Conservation (phyloP, 2,329 filamentous ascomycete species). For the Xylaria polymorpha region DNA sequence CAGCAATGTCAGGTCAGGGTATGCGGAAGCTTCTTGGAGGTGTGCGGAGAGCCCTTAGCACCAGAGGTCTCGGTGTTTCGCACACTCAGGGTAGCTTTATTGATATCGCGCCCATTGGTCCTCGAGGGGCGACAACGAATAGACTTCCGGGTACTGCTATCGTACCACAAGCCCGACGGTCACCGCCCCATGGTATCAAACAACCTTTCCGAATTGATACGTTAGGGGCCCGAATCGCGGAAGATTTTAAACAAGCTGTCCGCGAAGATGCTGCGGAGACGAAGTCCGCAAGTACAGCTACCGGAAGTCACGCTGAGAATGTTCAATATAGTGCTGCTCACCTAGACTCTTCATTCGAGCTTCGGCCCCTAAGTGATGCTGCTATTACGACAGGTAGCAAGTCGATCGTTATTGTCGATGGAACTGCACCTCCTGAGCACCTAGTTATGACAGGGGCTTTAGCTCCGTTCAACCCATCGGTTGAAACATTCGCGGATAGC, state of each 20-base stretch:
- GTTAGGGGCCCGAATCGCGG: constrained; percentile 80
- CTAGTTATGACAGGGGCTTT: constrained; percentile 64
- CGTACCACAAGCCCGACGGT: constrained; percentile 64
- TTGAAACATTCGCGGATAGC: constrained; percentile 65
- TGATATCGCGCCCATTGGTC: constrained; percentile 62
- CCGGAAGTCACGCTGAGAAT: constrained; percentile 48
- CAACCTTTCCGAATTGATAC: constrained; percentile 79
- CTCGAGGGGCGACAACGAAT: constrained; percentile 66
- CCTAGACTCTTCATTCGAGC: constrained; percentile 57
- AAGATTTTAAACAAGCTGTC: constrained; percentile 82
- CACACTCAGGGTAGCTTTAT: constrained; percentile 61
- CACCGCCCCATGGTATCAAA: constrained; percentile 57
- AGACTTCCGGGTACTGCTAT: constrained; percentile 69
- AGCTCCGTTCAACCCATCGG: constrained; percentile 57
- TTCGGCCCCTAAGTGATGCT: constrained; percentile 62
- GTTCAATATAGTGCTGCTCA: constrained; percentile 58
- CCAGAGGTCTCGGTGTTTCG: constrained; percentile 58
- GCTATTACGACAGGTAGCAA: constrained; percentile 83
- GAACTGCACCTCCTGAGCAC: constrained; percentile 65
- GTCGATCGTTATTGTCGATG: constrained; percentile 89
- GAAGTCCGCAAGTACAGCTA: constrained; percentile 42
- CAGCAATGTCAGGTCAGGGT: constrained; percentile 75
- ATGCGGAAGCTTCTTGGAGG: constrained; percentile 90
- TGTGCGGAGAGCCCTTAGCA: constrained; percentile 84
- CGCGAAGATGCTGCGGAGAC: constrained; percentile 68